Conservation (phyloP, 202 grass and related monocot species). For the Elaeis oleifera region DNA sequence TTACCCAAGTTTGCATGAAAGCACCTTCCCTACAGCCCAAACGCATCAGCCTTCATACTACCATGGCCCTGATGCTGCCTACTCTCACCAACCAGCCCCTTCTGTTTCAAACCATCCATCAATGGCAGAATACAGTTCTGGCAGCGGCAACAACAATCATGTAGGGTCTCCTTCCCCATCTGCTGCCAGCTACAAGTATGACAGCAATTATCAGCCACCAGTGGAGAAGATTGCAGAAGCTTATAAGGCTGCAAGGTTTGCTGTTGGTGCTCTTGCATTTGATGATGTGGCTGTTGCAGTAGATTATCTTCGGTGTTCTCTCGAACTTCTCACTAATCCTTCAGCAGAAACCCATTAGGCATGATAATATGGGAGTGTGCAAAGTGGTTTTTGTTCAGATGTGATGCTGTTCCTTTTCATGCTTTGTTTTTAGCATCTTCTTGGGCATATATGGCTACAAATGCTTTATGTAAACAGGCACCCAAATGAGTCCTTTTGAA, state of each 20-base stretch:
- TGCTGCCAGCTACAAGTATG: slow-evolving; percentile 58
- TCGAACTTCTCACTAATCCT: slow-evolving; percentile 89
- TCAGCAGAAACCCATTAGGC: slow-evolving; percentile 56
- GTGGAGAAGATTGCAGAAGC: slow-evolving; percentile 81
- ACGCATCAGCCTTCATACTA: slow-evolving; percentile 51
- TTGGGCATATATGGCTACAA: too few relatives aligned
- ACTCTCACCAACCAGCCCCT: slow-evolving; percentile 18
- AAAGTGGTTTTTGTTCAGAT: too few relatives aligned
- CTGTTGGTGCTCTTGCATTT: slow-evolving; percentile 84
- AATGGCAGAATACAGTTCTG: slow-evolving; percentile 26
- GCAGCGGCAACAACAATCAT: slow-evolving; percentile 23
- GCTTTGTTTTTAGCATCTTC: too few relatives aligned
- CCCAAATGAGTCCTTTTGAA: too few relatives aligned
- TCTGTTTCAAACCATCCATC: slow-evolving; percentile 18
- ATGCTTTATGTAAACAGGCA: too few relatives aligned
- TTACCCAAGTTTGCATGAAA: slow-evolving; percentile 82
- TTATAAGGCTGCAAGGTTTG: slow-evolving; percentile 90
- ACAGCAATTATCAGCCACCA: slow-evolving; percentile 76
- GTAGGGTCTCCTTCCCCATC: slow-evolving; percentile 21
- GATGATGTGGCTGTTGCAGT: slow-evolving; percentile 76
- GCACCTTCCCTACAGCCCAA: slow-evolving; percentile 49
- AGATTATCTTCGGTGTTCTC: slow-evolving; percentile 60
- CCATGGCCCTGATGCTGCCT: slow-evolving; percentile 30
- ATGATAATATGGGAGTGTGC: background rate
- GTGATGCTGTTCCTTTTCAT: too few relatives aligned